phyloP scores from a whole-genome alignment of 441 rosid species.

The Adansonia rubrostipa region DNA sequence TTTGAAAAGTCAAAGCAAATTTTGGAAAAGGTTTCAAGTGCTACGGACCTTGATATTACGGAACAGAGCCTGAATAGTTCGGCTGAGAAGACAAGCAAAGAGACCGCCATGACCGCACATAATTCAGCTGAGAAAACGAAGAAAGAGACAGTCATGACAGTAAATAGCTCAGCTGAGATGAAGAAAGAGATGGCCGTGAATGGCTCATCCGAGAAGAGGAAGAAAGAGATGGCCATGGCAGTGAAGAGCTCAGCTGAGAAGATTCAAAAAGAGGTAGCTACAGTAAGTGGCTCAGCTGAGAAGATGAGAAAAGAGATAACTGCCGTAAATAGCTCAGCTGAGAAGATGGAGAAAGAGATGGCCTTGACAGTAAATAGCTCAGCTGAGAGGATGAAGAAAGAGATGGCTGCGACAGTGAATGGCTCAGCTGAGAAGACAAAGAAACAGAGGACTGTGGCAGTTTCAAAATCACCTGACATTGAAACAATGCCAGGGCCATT shows the following conservation, averaged over 20 bases:
- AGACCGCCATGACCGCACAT: conserved; percentile 32
- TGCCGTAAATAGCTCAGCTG: conserved; percentile 27
- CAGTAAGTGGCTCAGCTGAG: conserved; percentile 17
- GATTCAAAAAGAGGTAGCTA: conserved; percentile 40
- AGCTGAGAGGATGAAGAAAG: conserved; percentile 40
- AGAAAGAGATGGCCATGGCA: conserved; percentile 40
- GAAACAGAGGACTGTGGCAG: conserved; percentile 37
- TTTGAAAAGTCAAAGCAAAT: conserved; percentile 61
- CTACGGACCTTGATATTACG: conserved; percentile 38
- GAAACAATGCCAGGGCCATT: conserved; percentile 45
- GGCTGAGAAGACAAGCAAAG: conserved; percentile 48
- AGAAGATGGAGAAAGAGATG: conserved; percentile 44
- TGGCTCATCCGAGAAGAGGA: conserved; percentile 31
- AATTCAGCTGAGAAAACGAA: conserved; percentile 35
- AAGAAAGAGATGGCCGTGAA: conserved; percentile 38
- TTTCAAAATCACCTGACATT: conserved; percentile 39
- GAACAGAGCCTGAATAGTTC: conserved; percentile 40
- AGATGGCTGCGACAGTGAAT: conserved; percentile 31
- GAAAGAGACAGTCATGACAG: conserved; percentile 39
- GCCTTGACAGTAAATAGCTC: conserved; percentile 5
- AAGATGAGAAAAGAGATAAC: conserved; percentile 42
- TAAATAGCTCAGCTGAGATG: conserved; percentile 30
- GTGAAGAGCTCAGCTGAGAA: conserved; percentile 27
- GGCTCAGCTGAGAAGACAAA: conserved; percentile 35
- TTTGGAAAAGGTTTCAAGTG: conserved; percentile 48